Percentiles rank a stretch among this genome's conserved stretches.
Evolutionary conservation across 148 eudicot genomes (phyloP).

Genomic region (Chenopodium album): DNA sequence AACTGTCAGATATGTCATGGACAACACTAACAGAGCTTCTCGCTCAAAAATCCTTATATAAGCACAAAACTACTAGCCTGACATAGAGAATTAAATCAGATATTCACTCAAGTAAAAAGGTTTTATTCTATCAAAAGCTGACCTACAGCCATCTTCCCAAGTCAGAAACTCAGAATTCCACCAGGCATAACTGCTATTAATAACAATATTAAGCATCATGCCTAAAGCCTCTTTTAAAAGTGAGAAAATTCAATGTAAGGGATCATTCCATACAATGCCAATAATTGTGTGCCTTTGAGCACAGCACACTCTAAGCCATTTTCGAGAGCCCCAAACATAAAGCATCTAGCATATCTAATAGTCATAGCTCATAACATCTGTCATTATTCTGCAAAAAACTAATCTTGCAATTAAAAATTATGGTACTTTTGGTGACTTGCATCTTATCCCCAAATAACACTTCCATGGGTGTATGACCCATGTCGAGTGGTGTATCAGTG

Average conservation of each 20-base stretch:
- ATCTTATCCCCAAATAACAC: background rate
- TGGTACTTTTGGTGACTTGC: background rate
- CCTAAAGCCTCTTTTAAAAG: background rate
- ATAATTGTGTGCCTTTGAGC: background rate
- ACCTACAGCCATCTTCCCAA: background rate
- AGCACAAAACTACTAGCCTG: background rate
- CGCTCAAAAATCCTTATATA: background rate
- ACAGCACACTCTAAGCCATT: background rate
- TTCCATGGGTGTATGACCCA: background rate
- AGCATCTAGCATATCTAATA: background rate
- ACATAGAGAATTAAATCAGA: background rate
- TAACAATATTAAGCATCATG: background rate
- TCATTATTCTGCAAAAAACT: background rate
- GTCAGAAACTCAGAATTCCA: background rate
- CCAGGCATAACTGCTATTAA: background rate
- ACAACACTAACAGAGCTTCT: background rate
- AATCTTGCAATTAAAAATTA: background rate
- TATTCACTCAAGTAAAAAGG: background rate
- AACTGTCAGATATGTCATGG: background rate
- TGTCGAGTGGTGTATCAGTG: background rate
- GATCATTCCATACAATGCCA: background rate
- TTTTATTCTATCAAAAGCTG: too few species aligned
- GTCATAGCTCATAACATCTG: background rate
- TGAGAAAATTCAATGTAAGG: background rate
- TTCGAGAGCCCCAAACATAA: background rate